phyloP scores from a whole-genome alignment of 2,329 filamentous ascomycete genomes.

The Aureobasidium sp. region DNA sequence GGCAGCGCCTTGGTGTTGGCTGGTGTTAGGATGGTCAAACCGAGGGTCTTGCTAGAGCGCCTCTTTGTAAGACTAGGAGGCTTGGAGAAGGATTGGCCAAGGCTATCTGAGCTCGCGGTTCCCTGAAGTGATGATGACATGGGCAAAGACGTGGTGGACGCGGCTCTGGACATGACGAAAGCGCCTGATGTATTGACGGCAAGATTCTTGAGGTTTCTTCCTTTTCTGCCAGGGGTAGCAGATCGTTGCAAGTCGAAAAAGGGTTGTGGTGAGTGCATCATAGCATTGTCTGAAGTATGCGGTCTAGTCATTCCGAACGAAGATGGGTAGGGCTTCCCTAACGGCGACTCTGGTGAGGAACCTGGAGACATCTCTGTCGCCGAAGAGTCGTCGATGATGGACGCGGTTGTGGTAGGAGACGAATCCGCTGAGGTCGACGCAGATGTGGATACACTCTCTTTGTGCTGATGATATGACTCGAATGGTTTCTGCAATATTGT shows the following conservation, averaged over 20 bases:
- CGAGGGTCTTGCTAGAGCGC: conserved; percentile 64
- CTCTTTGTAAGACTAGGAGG: conserved; percentile 60
- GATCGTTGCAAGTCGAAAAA: conserved; percentile 45
- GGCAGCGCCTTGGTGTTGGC: conserved; percentile 50
- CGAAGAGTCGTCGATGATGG: conserved; percentile 84
- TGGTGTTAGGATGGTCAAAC: conserved; percentile 61
- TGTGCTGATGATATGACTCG: conserved; percentile 51
- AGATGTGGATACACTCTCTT: conserved; percentile 70
- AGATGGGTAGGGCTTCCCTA: conserved; percentile 62
- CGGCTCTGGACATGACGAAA: conserved; percentile 37
- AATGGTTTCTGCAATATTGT: neutral
- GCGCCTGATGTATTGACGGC: conserved; percentile 61
- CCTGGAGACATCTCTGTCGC: conserved; percentile 85
- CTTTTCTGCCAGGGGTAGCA: conserved; percentile 53
- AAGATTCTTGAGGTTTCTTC: conserved; percentile 76
- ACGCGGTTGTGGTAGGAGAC: conserved; percentile 88
- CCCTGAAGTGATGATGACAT: conserved; percentile 38
- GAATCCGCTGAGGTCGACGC: conserved; percentile 81
- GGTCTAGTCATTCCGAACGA: conserved; percentile 52
- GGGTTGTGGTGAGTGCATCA: conserved; percentile 47
- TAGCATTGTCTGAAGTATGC: conserved; percentile 38
- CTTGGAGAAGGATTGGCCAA: conserved; percentile 72
- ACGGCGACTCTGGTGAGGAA: conserved; percentile 83
- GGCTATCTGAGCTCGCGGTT: conserved; percentile 51
- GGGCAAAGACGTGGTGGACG: conserved; percentile 47